Percentiles rank a stretch among this genome's conserved stretches.
Conservation (phyloP, 108 stramenopile genomes). For the Nannochloropsis oceanica region DNA sequence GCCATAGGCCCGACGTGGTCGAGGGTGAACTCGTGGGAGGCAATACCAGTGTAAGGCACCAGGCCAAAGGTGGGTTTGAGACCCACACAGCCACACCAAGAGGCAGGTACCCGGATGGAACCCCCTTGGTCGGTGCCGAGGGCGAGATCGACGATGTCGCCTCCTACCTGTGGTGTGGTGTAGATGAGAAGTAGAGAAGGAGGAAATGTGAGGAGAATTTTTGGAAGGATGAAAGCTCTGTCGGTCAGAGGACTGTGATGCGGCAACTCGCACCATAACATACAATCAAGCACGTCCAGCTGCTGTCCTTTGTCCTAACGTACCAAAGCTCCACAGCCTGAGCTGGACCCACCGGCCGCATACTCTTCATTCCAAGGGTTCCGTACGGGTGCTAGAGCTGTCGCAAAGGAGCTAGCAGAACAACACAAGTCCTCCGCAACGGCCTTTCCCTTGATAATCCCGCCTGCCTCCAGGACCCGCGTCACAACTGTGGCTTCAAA, state of each 20-base stretch:
- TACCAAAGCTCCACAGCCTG: neutral
- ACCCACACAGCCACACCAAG: slow-evolving; percentile 82
- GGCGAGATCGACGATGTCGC: slow-evolving; percentile 56
- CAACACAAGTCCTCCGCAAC: neutral
- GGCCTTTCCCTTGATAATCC: neutral
- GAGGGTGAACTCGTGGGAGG: slow-evolving; percentile 79
- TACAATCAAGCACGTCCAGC: no score
- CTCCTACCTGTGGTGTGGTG: neutral
- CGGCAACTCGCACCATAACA: no score
- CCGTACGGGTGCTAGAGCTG: neutral
- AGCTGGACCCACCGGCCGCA: neutral
- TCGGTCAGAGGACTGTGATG: neutral
- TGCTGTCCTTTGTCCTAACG: neutral
- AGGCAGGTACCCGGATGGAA: slow-evolving; percentile 79
- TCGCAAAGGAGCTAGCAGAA: neutral
- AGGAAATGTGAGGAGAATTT: neutral
- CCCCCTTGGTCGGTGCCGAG: slow-evolving; percentile 95
- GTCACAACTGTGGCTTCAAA: neutral
- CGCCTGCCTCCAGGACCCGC: neutral
- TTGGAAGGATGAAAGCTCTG: neutral
- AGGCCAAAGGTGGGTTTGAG: slow-evolving; percentile 87
- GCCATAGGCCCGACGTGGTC: slow-evolving; percentile 78
- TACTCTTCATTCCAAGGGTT: neutral
- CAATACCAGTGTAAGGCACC: slow-evolving; percentile 70
- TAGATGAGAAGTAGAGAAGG: no score